Conservation (phyloP, 306 rosid species). For the Arachis stenosperma region DNA sequence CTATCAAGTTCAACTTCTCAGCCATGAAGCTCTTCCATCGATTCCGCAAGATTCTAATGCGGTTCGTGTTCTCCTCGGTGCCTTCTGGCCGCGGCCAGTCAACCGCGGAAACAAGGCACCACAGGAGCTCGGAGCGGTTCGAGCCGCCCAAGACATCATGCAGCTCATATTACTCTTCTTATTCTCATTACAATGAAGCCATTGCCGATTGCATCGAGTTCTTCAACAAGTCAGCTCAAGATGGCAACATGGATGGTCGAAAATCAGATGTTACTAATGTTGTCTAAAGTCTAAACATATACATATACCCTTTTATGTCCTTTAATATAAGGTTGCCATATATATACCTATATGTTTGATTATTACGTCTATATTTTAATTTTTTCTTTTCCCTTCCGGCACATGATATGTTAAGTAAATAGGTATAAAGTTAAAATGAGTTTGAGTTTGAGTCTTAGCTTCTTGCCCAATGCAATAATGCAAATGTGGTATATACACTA, state of each 20-base stretch:
- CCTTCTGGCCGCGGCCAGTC: slow-evolving; percentile 17
- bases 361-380: not conserved
- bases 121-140: slow-evolving; percentile 51
- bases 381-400: not conserved
- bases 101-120: slow-evolving; percentile 38
- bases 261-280: slow-evolving; percentile 47
- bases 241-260: slow-evolving; percentile 50
- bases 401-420: not conserved
- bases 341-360: not conserved
- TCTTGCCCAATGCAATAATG: slow-evolving; percentile 11
- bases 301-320: slow-evolving; percentile 14
- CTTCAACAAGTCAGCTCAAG: slow-evolving; percentile 77
- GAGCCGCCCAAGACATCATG: slow-evolving; percentile 93
- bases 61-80: slow-evolving; percentile 48
- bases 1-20: slow-evolving; percentile 51
- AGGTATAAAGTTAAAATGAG: not conserved
- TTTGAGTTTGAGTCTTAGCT: not conserved
- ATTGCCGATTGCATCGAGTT: slow-evolving; percentile 88
- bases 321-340: not conserved
- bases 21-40: slow-evolving; percentile 77
- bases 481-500: not conserved
- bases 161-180: slow-evolving; percentile 78
- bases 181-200: slow-evolving; percentile 83
- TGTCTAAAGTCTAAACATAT: slow-evolving; percentile 2
- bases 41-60: slow-evolving; percentile 69